Conservation (phyloP, 2,329 filamentous ascomycete species). For the Penicillium sp. region DNA sequence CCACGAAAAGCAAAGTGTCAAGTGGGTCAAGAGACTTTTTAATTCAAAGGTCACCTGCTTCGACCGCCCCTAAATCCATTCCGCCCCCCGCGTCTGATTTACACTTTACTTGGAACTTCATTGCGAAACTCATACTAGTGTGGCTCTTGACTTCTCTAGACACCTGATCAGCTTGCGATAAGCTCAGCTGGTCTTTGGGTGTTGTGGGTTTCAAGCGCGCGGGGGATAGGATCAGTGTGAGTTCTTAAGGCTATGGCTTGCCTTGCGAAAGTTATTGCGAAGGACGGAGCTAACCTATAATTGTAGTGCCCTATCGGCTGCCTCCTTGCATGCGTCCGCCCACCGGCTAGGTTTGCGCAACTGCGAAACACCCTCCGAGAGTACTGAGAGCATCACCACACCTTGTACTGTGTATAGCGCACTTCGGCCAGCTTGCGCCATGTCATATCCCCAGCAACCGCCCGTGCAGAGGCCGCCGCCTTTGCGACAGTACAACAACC, state of each 20-base stretch:
- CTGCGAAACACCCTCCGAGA: background rate
- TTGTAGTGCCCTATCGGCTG: background rate
- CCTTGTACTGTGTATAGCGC: background rate
- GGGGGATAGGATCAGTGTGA: background rate
- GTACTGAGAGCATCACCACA: background rate
- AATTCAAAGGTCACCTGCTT: conserved; percentile 9
- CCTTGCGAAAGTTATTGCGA: background rate
- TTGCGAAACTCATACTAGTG: background rate
- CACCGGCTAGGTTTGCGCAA: background rate
- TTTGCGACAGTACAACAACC: conserved; percentile 30
- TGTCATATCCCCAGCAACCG: conserved; percentile 38
- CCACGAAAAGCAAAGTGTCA: background rate
- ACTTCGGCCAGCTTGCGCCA: conserved; percentile 17
- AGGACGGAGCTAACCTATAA: background rate
- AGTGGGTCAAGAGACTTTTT: conserved; percentile 5
- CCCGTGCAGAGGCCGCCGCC: conserved; percentile 34
- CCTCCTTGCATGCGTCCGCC: conserved; percentile 6
- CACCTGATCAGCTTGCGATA: background rate
- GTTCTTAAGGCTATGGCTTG: background rate
- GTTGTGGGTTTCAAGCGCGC: background rate
- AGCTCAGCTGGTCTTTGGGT: background rate
- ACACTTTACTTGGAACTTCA: background rate
- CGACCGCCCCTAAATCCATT: conserved; percentile 9
- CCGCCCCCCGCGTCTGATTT: conserved; percentile 4
- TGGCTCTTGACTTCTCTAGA: background rate